Evolutionary conservation across 2,329 filamentous ascomycete species (phyloP).

Genomic region (Beauveria sp.): DNA sequence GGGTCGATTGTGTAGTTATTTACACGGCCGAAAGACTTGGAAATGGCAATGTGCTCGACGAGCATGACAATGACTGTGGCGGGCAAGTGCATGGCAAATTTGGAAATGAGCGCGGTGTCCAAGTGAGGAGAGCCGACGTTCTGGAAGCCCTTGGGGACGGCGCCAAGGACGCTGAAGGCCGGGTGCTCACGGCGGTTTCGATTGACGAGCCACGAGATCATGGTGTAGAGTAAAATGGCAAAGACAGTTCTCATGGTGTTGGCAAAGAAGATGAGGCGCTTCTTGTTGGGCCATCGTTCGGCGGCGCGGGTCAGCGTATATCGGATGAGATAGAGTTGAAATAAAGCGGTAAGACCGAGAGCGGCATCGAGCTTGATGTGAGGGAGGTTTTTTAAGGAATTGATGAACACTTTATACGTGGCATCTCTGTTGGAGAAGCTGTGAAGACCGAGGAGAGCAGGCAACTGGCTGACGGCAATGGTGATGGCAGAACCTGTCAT

Average conservation of each 20-base stretch:
- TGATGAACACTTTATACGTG: conserved; percentile 77
- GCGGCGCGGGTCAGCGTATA: conserved; percentile 56
- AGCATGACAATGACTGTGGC: conserved; percentile 70
- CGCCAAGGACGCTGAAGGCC: conserved; percentile 65
- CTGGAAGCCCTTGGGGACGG: conserved; percentile 63
- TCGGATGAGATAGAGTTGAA: conserved; percentile 71
- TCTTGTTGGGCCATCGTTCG: conserved; percentile 58
- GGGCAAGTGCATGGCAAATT: conserved; percentile 58
- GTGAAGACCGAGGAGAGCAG: conserved; percentile 70
- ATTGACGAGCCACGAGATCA: conserved; percentile 84
- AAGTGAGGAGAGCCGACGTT: conserved; percentile 14
- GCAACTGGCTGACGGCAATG: conserved; percentile 78
- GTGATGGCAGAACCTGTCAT: conserved; percentile 94
- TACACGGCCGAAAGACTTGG: conserved; percentile 72
- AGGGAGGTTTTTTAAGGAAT: conserved; percentile 67
- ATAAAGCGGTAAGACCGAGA: conserved; percentile 76
- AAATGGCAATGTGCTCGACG: conserved; percentile 76
- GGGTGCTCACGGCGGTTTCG: conserved; percentile 55
- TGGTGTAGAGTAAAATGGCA: conserved; percentile 83
- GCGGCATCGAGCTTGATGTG: conserved; percentile 69
- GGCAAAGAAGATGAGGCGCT: conserved; percentile 81
- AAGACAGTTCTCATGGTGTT: conserved; percentile 86
- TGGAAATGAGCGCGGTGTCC: conserved; percentile 10
- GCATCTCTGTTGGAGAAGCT: conserved; percentile 67
- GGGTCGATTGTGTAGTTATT: conserved; percentile 78